Conservation (phyloP, 2,329 filamentous ascomycete genomes). For the Verticillium nubilum region DNA sequence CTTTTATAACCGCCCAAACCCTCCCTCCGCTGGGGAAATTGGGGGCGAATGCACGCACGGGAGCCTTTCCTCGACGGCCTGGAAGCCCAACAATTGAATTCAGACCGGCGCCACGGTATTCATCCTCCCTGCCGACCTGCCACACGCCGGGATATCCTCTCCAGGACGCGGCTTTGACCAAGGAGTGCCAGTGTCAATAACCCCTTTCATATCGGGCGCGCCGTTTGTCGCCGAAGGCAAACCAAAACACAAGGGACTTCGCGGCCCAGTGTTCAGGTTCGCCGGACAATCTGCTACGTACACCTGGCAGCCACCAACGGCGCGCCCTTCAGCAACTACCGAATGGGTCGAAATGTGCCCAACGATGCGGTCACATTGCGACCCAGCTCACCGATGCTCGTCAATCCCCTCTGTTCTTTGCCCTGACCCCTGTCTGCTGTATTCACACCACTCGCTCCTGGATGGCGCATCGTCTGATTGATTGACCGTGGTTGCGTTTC, state of each 20-base stretch:
- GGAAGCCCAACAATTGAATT: not conserved
- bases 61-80: not conserved
- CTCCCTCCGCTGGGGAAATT: not conserved
- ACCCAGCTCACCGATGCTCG: not conserved
- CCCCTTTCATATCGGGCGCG: not conserved
- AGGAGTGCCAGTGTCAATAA: not conserved
- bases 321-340: not conserved
- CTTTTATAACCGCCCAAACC: not conserved
- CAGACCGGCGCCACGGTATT: not conserved
- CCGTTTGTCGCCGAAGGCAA: not conserved
- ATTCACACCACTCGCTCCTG: not conserved
- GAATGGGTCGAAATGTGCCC: not conserved
- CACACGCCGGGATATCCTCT: not conserved
- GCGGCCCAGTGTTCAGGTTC: not conserved
- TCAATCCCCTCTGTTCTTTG: not conserved
- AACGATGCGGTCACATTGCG: not conserved
- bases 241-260: not conserved
- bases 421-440: not conserved
- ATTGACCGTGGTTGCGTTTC: not conserved
- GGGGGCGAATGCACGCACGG: not conserved
- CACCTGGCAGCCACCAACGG: not conserved
- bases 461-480: not conserved
- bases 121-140: not conserved
- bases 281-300: not conserved
- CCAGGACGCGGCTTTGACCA: not conserved